Conservation (phyloP, 1,284 basidiomycete species). For the Blastosporella zonata region DNA sequence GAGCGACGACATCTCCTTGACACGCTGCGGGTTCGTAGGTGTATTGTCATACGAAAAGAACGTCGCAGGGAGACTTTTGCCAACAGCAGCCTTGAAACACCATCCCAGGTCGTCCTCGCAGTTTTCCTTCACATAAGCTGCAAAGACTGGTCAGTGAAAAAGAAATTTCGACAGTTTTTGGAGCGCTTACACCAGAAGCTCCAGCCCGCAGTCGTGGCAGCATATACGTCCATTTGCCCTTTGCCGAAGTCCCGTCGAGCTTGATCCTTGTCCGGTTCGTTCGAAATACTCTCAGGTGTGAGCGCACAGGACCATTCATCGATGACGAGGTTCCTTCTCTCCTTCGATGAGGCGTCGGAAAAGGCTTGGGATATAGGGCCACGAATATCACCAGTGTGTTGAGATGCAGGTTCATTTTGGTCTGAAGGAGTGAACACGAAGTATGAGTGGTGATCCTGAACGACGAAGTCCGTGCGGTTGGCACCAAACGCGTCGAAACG, state of each 20-base stretch:
- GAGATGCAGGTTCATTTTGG: slow-evolving; percentile 40
- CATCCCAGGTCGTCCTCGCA: slow-evolving; percentile 60
- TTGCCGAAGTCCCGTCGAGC: slow-evolving; percentile 58
- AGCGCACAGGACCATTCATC: slow-evolving; percentile 76
- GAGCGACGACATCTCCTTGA: slow-evolving; percentile 8
- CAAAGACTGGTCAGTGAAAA: slow-evolving; percentile 1
- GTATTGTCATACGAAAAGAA: slow-evolving; percentile 53
- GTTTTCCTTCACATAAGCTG: slow-evolving; percentile 59
- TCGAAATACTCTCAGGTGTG: slow-evolving; percentile 50
- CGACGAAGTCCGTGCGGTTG: slow-evolving; percentile 62
- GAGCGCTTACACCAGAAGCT: slow-evolving; percentile 65
- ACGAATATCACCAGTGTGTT: slow-evolving; percentile 49
- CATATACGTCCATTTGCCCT: slow-evolving; percentile 61
- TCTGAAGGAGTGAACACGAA: slow-evolving; percentile 61
- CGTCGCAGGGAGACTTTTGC: slow-evolving; percentile 49
- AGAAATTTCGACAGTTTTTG: not conserved
- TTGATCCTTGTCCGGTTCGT: slow-evolving; percentile 43
- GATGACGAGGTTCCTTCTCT: slow-evolving; percentile 62
- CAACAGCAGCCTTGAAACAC: slow-evolving; percentile 65
- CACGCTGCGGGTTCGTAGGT: slow-evolving; percentile 14
- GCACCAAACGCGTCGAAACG: slow-evolving; percentile 56
- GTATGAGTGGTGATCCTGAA: slow-evolving; percentile 77
- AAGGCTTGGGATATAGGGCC: slow-evolving; percentile 42
- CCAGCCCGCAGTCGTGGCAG: slow-evolving; percentile 62
- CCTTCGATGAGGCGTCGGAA: slow-evolving; percentile 33